phyloP scores from a whole-genome alignment of 2,329 filamentous ascomycete genomes.

The Sarocladium strictum region DNA sequence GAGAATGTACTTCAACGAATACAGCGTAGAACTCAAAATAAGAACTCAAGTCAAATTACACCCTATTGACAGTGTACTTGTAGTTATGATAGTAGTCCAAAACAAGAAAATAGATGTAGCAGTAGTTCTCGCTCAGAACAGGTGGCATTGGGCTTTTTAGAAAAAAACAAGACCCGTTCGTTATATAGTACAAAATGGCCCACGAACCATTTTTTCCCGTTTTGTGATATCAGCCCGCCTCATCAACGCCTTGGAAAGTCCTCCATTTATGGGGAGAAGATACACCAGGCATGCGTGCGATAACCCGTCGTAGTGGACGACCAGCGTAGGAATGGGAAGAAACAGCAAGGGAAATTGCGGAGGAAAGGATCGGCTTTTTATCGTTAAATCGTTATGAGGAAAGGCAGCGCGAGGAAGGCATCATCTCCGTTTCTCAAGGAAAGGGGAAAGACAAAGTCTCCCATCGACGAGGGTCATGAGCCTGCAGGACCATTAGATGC shows the following conservation, averaged over 20 bases:
- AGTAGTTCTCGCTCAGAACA: neutral
- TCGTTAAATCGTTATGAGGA: slow-evolving; percentile 3
- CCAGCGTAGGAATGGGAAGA: neutral
- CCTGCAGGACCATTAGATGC: slow-evolving; percentile 3
- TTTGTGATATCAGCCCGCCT: too few species aligned
- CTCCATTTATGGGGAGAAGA: too few species aligned
- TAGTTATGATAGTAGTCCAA: neutral
- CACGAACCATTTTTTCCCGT: too few species aligned
- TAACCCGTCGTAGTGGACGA: neutral
- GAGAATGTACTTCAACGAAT: too few species aligned
- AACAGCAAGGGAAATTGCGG: neutral
- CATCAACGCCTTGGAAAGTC: too few species aligned
- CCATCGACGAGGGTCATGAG: neutral
- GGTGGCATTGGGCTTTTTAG: neutral
- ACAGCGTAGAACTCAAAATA: too few species aligned
- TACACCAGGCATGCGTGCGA: too few species aligned
- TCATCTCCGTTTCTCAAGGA: too few species aligned
- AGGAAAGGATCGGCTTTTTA: neutral
- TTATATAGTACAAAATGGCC: neutral
- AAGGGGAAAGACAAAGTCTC: neutral
- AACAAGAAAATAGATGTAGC: neutral
- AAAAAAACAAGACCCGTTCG: neutral
- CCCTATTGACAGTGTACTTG: too few species aligned
- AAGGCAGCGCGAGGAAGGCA: too few species aligned
- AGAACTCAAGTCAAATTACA: neutral